Base-by-base conservation (phyloP, 495 filamentous ascomycete species). In the Aspergillus homomorphus region DNA sequence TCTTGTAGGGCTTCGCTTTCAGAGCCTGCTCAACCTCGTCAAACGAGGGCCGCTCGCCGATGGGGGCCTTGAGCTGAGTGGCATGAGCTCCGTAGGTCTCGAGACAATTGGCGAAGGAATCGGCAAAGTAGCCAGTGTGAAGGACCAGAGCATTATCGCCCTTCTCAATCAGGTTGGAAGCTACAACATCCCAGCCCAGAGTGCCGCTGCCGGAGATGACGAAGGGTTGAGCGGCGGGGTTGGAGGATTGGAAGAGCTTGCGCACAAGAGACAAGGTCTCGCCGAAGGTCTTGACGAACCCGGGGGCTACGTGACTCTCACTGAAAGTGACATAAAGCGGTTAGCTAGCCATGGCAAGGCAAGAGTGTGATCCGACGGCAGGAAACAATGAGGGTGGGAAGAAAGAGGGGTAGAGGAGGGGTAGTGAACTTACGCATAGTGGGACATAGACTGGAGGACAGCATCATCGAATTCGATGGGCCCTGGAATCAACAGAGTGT, bases 391-490 rank as follows among this genome's bases (percentile, higher is more conserved):
- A 38, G 41, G 23, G 28, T 19, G 30, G 57, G 38, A 28, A 20
- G 12, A n/a, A 9, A 18, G 53, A 26, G 41, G 19, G 44, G 8
- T 26, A 30, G 8, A 19, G 22, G 15, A 33, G 18, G 23, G 23
- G n/a, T 9, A 22, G 42, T 51, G 43, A 24, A 77, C 82, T 69
- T 70, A 96, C 92, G 92, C 93, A 78, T 88, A 96, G 76, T 98
- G 94, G 71, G 88, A 83, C 94, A 98, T 98, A 56, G 92, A 89
- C 71, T 90, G 81, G 46, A 98, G 84, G 51, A 98, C 94, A 45
- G 86, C 92, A 90, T 98, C 94, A 71, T 97, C 94, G 68, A 98
- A 98, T 76, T 98, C 94, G 70, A 98, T 94, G 69, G 94, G 94
- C 24, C 94, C 94, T 22, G 94, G 94, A 67, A 98, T 96, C 66